Evolutionary conservation across 805 yeast genomes (phyloP).

Genomic region (Cyberlindnera sargentensis): DNA sequence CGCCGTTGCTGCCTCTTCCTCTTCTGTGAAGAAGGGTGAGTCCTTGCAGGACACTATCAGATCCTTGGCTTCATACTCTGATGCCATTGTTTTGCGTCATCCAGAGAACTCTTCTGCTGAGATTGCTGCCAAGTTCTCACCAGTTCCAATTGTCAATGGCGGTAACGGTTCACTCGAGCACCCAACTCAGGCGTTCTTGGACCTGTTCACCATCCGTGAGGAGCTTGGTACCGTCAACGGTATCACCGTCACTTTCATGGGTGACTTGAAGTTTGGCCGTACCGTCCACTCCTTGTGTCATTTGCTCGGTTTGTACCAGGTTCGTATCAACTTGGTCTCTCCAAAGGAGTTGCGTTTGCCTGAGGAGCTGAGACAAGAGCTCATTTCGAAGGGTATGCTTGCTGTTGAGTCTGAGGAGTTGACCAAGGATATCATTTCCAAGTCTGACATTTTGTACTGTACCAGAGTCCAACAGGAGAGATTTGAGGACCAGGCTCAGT

Average conservation of each 20-base stretch:
- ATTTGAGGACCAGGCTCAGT: conserved; percentile 68
- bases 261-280: conserved; percentile 96
- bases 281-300: conserved; percentile 96
- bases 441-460: conserved; percentile 93
- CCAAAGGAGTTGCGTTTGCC: conserved; percentile 89
- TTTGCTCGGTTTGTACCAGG: conserved; percentile 86
- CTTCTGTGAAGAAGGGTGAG: conserved; percentile 98
- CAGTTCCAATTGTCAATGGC: conserved; percentile 95
- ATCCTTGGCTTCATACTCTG: conserved; percentile 90
- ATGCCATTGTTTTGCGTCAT: conserved; percentile 95
- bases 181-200: conserved; percentile 97
- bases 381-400: conserved; percentile 61
- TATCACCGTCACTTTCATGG: conserved; percentile 96
- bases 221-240: conserved; percentile 98
- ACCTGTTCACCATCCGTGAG: conserved; percentile 96
- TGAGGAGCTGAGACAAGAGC: conserved; percentile 56
- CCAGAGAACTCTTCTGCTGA: conserved; percentile 89
- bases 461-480: conserved; percentile 98
- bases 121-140: conserved; percentile 92
- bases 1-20: conserved; percentile 72
- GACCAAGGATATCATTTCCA: conserved; percentile 78
- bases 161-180: conserved; percentile 98
- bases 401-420: conserved; percentile 67
- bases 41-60: conserved; percentile 95
- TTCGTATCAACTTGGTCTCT: conserved; percentile 83